A percentile compares a stretch with the other conserved stretches of the same genome.
These are phyloP conservation scores for Aspergillus melleus DNA, from an alignment of 2,329 filamentous ascomycete genomes.

Conservation along the genomic window DNA sequence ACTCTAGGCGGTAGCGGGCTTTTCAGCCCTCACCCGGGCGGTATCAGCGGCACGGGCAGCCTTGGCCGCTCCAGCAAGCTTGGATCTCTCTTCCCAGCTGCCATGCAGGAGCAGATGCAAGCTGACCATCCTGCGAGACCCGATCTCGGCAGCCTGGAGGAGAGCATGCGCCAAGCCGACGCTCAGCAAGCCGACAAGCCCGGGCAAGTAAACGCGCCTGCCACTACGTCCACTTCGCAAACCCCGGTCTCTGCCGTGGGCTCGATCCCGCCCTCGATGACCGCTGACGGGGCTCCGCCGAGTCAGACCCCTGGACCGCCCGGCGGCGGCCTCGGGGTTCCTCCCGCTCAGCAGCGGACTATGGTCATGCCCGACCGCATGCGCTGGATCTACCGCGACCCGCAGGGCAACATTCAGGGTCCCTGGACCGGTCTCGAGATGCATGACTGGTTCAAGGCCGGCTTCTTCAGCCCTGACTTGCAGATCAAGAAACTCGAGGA, in stretches of 20 bases:
- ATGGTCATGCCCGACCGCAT: slow-evolving; percentile 99
- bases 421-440: slow-evolving; percentile 97
- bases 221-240: slow-evolving; percentile 35
- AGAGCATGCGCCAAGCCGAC: slow-evolving; percentile 53
- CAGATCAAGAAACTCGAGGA: slow-evolving; percentile 95
- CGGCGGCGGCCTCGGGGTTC: slow-evolving; percentile 56
- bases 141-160: slow-evolving; percentile 57
- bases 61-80: slow-evolving; percentile 78
- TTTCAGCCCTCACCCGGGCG: slow-evolving; percentile 60
- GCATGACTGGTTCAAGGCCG: slow-evolving; percentile 99
- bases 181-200: slow-evolving; percentile 30
- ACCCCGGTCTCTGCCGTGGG: slow-evolving; percentile 38
- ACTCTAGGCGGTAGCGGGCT: slow-evolving; percentile 49
- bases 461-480: slow-evolving; percentile 93
- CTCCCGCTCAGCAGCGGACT: slow-evolving; percentile 69
- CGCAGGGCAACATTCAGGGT: slow-evolving; percentile 86
- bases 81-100: slow-evolving; percentile 79
- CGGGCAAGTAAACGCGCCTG: slow-evolving; percentile 29
- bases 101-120: slow-evolving; percentile 91
- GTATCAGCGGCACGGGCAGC: slow-evolving; percentile 60
- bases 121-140: slow-evolving; percentile 56
- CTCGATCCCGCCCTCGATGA: slow-evolving; percentile 31
- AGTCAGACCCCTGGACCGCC: slow-evolving; percentile 38
- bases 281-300: slow-evolving; percentile 31
- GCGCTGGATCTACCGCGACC: slow-evolving; percentile 97